Evolutionary conservation across 148 eudicot species (phyloP).

Genomic region (Vaccinium macrocarpon): DNA sequence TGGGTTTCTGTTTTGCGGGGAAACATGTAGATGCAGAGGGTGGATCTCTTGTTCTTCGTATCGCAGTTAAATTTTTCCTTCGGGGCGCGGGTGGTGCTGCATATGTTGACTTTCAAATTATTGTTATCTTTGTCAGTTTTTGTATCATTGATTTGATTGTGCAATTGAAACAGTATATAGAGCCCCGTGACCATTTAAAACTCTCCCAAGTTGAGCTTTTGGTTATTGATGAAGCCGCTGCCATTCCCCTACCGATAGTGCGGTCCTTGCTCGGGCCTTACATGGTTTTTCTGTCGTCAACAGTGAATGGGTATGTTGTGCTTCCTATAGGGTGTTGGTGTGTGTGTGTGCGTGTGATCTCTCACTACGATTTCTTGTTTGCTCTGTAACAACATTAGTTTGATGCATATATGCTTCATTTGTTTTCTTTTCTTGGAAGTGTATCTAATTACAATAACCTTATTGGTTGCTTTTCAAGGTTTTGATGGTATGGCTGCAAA

Average conservation of each 20-base stretch:
- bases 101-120: neutral
- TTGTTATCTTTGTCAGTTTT: neutral
- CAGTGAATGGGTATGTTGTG: constrained; percentile 73
- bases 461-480: neutral
- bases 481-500: neutral
- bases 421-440: neutral
- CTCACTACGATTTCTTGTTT: neutral
- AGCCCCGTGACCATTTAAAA: constrained; percentile 73
- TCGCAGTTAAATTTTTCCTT: too few species aligned
- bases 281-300: constrained; percentile 83
- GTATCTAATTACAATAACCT: neutral
- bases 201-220: constrained; percentile 88
- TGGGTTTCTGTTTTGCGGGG: neutral
- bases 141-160: neutral
- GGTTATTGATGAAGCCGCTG: constrained; percentile 97
- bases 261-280: constrained; percentile 86
- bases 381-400: neutral
- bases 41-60: neutral
- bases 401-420: neutral
- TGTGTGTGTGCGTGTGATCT: too few species aligned
- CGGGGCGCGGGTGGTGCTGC: too few species aligned
- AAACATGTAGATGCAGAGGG: neutral
- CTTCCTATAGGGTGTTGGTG: neutral
- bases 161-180: constrained; percentile 60
- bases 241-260: constrained; percentile 80